Evolutionary conservation across 176 grass and related monocot genomes (phyloP), one percentile per base, ranked within the genome.

Genomic region (Musa schizocarpa): DNA sequence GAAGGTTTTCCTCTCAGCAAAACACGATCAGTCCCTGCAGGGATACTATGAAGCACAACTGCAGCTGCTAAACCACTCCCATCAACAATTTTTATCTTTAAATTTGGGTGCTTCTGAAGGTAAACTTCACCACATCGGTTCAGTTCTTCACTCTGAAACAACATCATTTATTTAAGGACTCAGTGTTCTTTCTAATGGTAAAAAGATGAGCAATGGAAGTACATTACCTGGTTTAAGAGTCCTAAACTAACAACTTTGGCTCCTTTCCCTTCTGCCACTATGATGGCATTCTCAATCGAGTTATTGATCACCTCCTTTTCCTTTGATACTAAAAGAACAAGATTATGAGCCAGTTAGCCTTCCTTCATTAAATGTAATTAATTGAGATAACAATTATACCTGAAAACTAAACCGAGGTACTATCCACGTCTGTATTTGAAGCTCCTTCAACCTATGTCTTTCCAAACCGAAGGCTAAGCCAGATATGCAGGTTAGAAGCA

Each of bases 341-440:
- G 34, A 43, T 43, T 43, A 43, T 43, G 34, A 43, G 34, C 4
- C 34, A 43, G 34, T 6, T 43, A 43, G 34, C 34, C 34, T 43
- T 43, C 34, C 34, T 43, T 43, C 4, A 43, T 43, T 43, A 43
- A 43, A 43, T 6, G 34, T 6, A 43, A 43, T 43, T 43, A 43
- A 43, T 43, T 6, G 34, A 6, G 34, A 43, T 43, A 43, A 43
- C 34, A 43, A 43, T 43, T 43, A 43, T 86, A 92, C 93, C 56
- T 96, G 87, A 84, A 92, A 96, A 81, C 59, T 88, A 63, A 87
- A 96, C 92, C 93, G 90, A 26, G 93, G 87, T 79, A 92, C 82
- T 17, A 77, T 85, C 93, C 93, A 96, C 77, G 89, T 90, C 43
- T 92, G 89, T 85, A 96, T 87, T 68, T 85, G 88, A 23, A 92